Evolutionary conservation across 2,329 filamentous ascomycete genomes (phyloP).

Genomic region (Alternaria triticimaculans): DNA sequence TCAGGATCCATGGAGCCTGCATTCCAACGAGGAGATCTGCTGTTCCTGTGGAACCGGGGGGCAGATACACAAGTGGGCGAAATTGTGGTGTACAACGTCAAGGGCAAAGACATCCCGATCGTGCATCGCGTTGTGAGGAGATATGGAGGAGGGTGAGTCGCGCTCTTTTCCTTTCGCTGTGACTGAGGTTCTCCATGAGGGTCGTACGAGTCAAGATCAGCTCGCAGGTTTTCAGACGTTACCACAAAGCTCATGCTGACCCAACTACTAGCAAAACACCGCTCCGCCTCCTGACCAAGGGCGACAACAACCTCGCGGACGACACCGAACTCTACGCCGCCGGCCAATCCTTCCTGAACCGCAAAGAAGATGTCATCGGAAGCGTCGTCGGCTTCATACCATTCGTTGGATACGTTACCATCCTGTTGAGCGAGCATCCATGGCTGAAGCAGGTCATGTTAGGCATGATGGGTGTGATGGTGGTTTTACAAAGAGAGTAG

Average conservation of each 20-base stretch:
- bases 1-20: slow-evolving; percentile 86
- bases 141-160: slow-evolving; percentile 64
- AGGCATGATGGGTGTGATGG: slow-evolving; percentile 92
- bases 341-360: slow-evolving; percentile 84
- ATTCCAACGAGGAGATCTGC: slow-evolving; percentile 77
- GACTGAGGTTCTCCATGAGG: not conserved
- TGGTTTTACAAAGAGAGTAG: slow-evolving; percentile 88
- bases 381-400: slow-evolving; percentile 92
- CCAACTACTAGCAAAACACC: slow-evolving; percentile 51
- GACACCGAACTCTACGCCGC: slow-evolving; percentile 89
- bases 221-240: not conserved
- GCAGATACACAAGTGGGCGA: slow-evolving; percentile 71
- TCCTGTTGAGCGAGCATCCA: slow-evolving; percentile 91
- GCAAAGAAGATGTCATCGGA: slow-evolving; percentile 85
- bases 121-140: slow-evolving; percentile 88
- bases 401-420: slow-evolving; percentile 96
- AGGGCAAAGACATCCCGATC: slow-evolving; percentile 95
- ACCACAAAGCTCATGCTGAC: slow-evolving; percentile 15
- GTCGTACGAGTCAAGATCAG: not conserved
- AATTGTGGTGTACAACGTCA: slow-evolving; percentile 82
- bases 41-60: slow-evolving; percentile 77
- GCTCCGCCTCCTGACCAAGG: slow-evolving; percentile 85
- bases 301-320: slow-evolving; percentile 93
- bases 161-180: not conserved
- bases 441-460: slow-evolving; percentile 97